Base-by-base conservation (phyloP, 345 rosid species). In the Mangifera indica region DNA sequence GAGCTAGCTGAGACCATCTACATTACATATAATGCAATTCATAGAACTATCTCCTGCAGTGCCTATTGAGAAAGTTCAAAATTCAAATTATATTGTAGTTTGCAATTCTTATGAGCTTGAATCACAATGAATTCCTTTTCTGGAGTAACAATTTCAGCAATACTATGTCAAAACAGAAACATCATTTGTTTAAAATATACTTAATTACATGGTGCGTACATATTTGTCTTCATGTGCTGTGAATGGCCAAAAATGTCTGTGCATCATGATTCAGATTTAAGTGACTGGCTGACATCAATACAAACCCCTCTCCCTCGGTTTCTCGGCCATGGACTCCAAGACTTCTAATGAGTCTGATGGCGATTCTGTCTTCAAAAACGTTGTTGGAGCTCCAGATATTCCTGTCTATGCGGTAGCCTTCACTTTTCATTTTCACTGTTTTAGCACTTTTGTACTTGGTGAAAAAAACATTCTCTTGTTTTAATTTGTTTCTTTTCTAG, bases 301-400 rank as follows among this genome's bases (percentile, higher is more conserved):
- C n/a, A 49, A 49, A 49, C 53, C 18, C 53, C 53, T 49, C 5
- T 49, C 18, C 15, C n/a, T 13, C 53, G 14, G 18, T 49, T 49
- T 49, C n/a, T 29, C 42, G 9, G 18, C 40, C 63, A 26, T 15
- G 71, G 73, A 26, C 37, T 34, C 78, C 42, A 65, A 3, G 34
- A 58, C 58, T 0, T 64, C 69, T 46, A 60, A 58, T 4, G 40
- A 62, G 58, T 44, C 56, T 6, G 34, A 67, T 67, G 71, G 21
- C 64, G 75, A 34, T 52, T 86, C 86, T 69, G 77, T 69, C 53
- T 84, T 81, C 78, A 34, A 77, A 21, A 73, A 78, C 67, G 81
- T 84, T 44, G 64, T 67, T 45, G 53, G 56, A 34, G 84, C 87
- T 65, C 82, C 87, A 18, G 89, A 78, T 63, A 76, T 82, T 65